Evolutionary conservation across 345 rosid species (phyloP).

Genomic region (Camelina neglecta): DNA sequence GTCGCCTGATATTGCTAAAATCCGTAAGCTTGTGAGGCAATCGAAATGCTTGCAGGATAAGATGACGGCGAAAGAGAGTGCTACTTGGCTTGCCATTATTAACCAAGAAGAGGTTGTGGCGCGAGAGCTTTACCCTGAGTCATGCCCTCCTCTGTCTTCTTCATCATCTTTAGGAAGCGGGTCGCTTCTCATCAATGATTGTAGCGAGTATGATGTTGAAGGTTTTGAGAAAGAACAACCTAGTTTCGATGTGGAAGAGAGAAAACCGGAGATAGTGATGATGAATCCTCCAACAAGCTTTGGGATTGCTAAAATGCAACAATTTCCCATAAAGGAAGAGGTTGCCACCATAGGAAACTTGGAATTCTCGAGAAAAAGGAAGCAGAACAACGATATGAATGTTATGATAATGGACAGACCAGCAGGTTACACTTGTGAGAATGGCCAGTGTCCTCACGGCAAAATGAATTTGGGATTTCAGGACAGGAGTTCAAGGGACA

Average conservation of each 20-base stretch:
- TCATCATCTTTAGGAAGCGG: constrained; percentile 55
- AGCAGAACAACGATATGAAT: constrained; percentile 47
- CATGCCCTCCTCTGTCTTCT: constrained; percentile 48
- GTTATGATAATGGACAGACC: constrained; percentile 46
- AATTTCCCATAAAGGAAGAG: constrained; percentile 65
- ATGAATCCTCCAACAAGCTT: constrained; percentile 46
- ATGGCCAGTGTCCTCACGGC: constrained; percentile 60
- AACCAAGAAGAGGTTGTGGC: constrained; percentile 74
- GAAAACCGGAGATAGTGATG: constrained; percentile 51
- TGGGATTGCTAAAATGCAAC: constrained; percentile 45
- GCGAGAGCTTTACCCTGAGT: constrained; percentile 66
- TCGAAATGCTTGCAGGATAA: constrained; percentile 88
- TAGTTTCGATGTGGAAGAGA: constrained; percentile 49
- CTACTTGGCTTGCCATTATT: constrained; percentile 76
- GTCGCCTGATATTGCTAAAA: constrained; percentile 76
- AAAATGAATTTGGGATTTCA: constrained; percentile 57
- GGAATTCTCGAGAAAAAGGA: constrained; percentile 60
- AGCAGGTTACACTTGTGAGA: constrained; percentile 57
- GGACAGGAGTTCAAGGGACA: constrained; percentile 67
- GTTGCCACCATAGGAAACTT: constrained; percentile 38
- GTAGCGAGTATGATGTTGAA: constrained; percentile 79
- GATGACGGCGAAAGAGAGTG: constrained; percentile 92
- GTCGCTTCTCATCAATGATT: constrained; percentile 55
- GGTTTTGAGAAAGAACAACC: constrained; percentile 50
- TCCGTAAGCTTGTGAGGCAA: constrained; percentile 81